Evolutionary conservation across 2,329 filamentous ascomycete species (phyloP), one percentile per base, ranked within the genome.

Genomic region (Aspergillus bombycis): DNA sequence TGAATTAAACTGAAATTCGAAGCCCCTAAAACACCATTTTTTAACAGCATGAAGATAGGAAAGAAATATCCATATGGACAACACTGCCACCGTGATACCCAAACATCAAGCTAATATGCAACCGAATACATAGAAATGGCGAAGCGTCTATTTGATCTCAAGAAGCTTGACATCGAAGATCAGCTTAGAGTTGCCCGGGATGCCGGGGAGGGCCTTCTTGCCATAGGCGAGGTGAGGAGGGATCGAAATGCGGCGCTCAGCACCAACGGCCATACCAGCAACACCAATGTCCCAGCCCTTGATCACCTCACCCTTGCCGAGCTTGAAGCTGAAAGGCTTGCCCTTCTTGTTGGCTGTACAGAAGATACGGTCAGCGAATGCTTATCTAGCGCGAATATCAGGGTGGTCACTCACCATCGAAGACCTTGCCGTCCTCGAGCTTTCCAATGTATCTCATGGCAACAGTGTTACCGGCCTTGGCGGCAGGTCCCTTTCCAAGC

Each of bases 391-490:
- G n/a, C 21, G 21, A 6, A 62, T n/a, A 14, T 57, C 21, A 50
- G 41, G 28, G 46, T 21, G 43, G 30, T 65, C 41, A 86, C 90
- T 85, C 82, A 93, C 91, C 86, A 81, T 98, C 94, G 75, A 99
- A 99, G 71, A 96, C 89, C 84, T 97, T 96, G 81, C 93, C 93
- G 80, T 96, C 91, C 76, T 90, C 87, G 67, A 95, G 91, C 87
- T 99, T 99, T 80, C 95, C 95, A 74, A 99, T 98, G 84, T 99
- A 99, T 76, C 95, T 89, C 88, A 99, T 95, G 74, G 93, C 89
- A 66, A 99, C 90, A 70, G 88, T 91, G 84, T 96, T 91, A 68
- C 95, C 94, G 74, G 89, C 90, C 90, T 98, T 98, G 67, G 90
- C 93, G 61, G 87, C 88, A 67, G 91, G 89, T 71, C 95, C 95